Conservation (phyloP, 306 rosid species). For the Glycyrrhiza uralensis region DNA sequence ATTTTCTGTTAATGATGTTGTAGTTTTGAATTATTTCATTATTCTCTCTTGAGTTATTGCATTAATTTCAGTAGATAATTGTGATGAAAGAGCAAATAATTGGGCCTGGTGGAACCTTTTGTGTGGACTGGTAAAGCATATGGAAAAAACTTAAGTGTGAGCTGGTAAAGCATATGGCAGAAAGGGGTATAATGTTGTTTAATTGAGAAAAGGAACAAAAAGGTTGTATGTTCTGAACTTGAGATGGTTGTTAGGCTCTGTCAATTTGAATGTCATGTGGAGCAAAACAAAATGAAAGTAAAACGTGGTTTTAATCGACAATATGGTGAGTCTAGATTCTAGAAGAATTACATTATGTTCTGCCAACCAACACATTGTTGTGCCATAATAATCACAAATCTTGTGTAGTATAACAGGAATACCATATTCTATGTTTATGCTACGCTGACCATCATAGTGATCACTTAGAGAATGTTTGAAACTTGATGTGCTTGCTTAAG, state of each 20-base stretch:
- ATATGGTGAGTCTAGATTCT: not conserved
- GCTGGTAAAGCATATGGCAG: not conserved
- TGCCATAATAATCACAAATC: not conserved
- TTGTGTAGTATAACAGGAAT: not conserved
- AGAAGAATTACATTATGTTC: not conserved
- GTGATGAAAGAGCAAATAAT: conserved; percentile 6
- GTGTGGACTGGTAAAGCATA: not conserved
- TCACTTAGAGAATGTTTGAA: not conserved
- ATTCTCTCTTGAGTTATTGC: not conserved
- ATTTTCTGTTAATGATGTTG: conserved; percentile 5
- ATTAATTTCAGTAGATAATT: conserved; percentile 11
- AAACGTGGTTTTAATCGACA: conserved; percentile 1
- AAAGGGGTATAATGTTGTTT: not conserved
- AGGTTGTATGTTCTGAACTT: not conserved
- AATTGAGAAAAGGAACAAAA: not conserved
- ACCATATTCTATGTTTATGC: not conserved
- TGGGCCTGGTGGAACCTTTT: not conserved
- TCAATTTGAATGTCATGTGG: not conserved
- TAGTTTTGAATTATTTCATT: not conserved
- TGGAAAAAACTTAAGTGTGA: not conserved
- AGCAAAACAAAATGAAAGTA: not conserved
- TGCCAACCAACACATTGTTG: not conserved
- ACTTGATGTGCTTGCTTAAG: conserved; percentile 1
- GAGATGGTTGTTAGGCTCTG: not conserved
- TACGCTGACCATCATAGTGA: not conserved